These are phyloP conservation scores for Chlamydomonas urium DNA, from an alignment of 139 green algal species.

Conservation along the genomic window DNA sequence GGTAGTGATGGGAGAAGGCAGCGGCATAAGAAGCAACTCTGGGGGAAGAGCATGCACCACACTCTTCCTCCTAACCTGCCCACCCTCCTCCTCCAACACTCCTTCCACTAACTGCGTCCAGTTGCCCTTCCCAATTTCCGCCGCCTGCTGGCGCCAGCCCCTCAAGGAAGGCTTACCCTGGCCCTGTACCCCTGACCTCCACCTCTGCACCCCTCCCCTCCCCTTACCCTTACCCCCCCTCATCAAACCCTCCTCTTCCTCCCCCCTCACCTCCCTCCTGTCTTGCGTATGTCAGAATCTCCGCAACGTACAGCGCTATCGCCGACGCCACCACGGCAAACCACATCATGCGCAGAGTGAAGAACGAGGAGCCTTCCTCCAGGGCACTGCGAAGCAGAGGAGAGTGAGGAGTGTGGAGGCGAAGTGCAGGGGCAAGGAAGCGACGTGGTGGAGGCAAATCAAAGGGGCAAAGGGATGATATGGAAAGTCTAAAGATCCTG, in stretches of 20 bases:
- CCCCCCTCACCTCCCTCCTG: not conserved
- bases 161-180: too few species aligned
- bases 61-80: too few species aligned
- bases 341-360: constrained; percentile 14
- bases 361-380: constrained; percentile 10
- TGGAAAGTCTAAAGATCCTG: not conserved
- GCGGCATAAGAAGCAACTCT: too few species aligned
- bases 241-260: not conserved
- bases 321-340: constrained; percentile 1
- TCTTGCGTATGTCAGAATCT: constrained; percentile 4
- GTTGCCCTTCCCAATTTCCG: too few species aligned
- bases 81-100: too few species aligned
- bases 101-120: too few species aligned
- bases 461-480: not conserved
- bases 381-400: constrained; percentile 5
- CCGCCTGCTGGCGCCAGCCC: too few species aligned
- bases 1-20: not conserved
- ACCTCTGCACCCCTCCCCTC: not conserved
- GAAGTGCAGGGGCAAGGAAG: not conserved
- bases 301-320: constrained; percentile 11
- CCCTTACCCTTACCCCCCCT: not conserved
- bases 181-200: not conserved
- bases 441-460: not conserved
- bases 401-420: not conserved
- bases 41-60: too few species aligned